These are phyloP conservation scores for Candida yuanshanica DNA, from an alignment of 805 yeast genomes.

Conservation along the genomic window DNA sequence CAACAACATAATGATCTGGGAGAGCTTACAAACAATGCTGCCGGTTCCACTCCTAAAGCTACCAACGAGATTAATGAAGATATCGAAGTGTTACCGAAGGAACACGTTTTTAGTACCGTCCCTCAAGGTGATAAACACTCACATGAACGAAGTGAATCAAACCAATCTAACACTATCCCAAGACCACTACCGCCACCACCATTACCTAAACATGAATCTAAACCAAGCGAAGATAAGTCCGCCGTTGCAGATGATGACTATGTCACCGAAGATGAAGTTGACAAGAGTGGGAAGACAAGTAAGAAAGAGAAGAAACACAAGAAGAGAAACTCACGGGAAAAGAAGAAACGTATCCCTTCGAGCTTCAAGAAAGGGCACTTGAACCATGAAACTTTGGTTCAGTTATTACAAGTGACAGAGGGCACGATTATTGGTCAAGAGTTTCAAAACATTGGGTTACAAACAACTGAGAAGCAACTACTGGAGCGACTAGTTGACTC, in stretches of 20 bases:
- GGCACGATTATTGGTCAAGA: conserved; percentile 47
- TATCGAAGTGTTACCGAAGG: not conserved
- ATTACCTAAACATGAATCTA: conserved; percentile 19
- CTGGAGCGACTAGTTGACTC: conserved; percentile 85
- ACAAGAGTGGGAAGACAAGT: not conserved
- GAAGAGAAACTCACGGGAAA: conserved; percentile 7
- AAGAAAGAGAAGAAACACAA: conserved; percentile 1
- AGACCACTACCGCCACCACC: conserved; percentile 27
- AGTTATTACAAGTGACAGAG: conserved; percentile 33
- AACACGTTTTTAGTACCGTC: not conserved
- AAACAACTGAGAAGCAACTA: conserved; percentile 68
- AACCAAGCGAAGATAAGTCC: conserved; percentile 5
- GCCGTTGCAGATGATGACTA: conserved; percentile 18
- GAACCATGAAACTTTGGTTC: conserved; percentile 29
- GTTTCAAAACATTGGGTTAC: conserved; percentile 67
- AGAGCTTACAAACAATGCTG: not conserved
- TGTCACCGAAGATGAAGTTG: conserved; percentile 22
- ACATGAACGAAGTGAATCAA: not conserved
- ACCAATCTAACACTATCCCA: conserved; percentile 5
- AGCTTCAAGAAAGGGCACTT: conserved; percentile 18
- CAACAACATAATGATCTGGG: not conserved
- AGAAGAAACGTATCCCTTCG: conserved; percentile 5
- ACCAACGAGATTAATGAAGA: not conserved
- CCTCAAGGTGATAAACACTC: not conserved
- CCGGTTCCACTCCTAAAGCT: not conserved